Evolutionary conservation across 306 rosid genomes (phyloP).

Genomic region (Pyrus communis): DNA sequence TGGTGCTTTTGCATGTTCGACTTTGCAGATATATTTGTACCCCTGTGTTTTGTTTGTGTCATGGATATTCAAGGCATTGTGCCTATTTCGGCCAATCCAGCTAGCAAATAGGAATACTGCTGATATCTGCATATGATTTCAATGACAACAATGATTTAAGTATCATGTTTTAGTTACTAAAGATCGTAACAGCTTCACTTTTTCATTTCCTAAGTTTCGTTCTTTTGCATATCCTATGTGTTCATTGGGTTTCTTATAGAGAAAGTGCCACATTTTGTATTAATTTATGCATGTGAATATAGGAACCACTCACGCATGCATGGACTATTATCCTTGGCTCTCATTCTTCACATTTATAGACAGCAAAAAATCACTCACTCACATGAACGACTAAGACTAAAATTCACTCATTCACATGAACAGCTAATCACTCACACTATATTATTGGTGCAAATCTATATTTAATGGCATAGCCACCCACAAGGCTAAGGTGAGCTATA

Average conservation of each 20-base stretch:
- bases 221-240: neutral
- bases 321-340: neutral
- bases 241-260: neutral
- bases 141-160: constrained; percentile 6
- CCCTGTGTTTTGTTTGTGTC: constrained; percentile 14
- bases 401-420: neutral
- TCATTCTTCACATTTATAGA: neutral
- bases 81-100: neutral
- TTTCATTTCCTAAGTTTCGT: neutral
- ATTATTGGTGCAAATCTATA: neutral
- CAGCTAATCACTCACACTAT: neutral
- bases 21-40: neutral
- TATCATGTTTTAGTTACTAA: neutral
- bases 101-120: neutral
- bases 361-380: neutral
- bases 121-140: constrained; percentile 8
- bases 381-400: neutral
- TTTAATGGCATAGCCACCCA: too few species aligned
- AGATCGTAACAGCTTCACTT: neutral
- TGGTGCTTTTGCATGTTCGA: neutral
- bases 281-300: neutral
- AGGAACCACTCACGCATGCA: neutral
- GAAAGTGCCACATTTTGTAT: neutral
- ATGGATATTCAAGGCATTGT: constrained; percentile 19
- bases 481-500: too few species aligned